Evolutionary conservation across 2,329 filamentous ascomycete species (phyloP).

Genomic region (Penicillium sp.): DNA sequence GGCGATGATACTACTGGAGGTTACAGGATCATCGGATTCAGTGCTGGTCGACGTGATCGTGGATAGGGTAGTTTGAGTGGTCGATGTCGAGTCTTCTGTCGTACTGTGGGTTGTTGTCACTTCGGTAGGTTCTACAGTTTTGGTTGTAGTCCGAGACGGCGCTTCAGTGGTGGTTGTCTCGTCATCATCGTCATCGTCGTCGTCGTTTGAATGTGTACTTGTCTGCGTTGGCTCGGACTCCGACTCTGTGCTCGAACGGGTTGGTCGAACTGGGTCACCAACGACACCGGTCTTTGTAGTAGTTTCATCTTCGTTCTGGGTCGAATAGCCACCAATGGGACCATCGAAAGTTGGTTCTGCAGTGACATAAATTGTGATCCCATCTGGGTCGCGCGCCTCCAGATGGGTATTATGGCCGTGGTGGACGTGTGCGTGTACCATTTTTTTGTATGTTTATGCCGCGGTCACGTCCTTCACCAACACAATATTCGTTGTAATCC

Average conservation of each 20-base stretch:
- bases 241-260: conserved; percentile 16
- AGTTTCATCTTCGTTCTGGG: conserved; percentile 29
- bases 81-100: conserved; percentile 10
- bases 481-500: neutral
- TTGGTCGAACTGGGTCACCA: conserved; percentile 33
- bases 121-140: conserved; percentile 20
- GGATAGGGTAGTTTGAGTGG: conserved; percentile 26
- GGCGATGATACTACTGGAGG: conserved; percentile 22
- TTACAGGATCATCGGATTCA: conserved; percentile 15
- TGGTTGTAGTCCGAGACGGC: conserved; percentile 15
- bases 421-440: conserved; percentile 41
- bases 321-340: conserved; percentile 54
- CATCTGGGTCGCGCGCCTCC: conserved; percentile 24
- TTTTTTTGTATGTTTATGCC: conserved; percentile 17
- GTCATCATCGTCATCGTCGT: conserved; percentile 20
- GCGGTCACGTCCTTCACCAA: neutral
- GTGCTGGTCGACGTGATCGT: conserved; percentile 28
- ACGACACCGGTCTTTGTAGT: conserved; percentile 28
- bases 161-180: conserved; percentile 22
- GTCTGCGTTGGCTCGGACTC: conserved; percentile 19
- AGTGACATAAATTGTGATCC: conserved; percentile 56
- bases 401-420: conserved; percentile 33
- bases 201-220: conserved; percentile 14
- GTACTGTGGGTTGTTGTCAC: conserved; percentile 12
- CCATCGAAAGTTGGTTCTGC: conserved; percentile 58